Conservation (phyloP, 2,329 filamentous ascomycete genomes). For the Aplosporella prunicola region DNA sequence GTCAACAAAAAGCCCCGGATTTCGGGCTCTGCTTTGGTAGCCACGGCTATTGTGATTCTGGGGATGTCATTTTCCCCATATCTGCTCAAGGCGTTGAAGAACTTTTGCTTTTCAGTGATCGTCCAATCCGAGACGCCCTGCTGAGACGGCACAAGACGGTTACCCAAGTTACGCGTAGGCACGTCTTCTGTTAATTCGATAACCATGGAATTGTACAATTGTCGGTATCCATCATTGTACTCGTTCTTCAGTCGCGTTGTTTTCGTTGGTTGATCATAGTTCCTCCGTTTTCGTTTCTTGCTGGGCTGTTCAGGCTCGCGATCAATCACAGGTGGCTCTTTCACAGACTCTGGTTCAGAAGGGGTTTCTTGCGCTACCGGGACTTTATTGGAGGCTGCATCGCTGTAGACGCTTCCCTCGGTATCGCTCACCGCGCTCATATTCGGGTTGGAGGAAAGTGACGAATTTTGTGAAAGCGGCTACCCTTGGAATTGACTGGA, state of each 20-base stretch:
- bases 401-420: background rate
- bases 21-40: constrained; percentile 65
- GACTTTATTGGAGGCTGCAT: background rate
- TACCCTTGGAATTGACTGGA: no score
- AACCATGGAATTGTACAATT: constrained; percentile 25
- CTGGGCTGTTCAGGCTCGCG: background rate
- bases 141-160: background rate
- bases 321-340: no score
- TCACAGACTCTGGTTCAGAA: no score
- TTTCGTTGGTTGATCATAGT: constrained; percentile 13
- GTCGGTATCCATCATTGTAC: constrained; percentile 38
- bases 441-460: no score
- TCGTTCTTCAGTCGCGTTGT: constrained; percentile 25
- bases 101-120: constrained; percentile 55
- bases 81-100: constrained; percentile 58
- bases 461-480: no score
- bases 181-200: constrained; percentile 11
- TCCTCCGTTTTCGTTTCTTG: constrained; percentile 11
- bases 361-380: no score
- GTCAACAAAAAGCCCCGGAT: constrained; percentile 59
- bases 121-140: constrained; percentile 65
- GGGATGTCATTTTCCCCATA: constrained; percentile 54
- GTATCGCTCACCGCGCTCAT: background rate
- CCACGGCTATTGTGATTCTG: constrained; percentile 54
- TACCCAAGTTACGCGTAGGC: background rate